Evolutionary conservation across 371 early-diverging fungal genomes (phyloP).

Genomic region (Syncephalastrum contaminatum): DNA sequence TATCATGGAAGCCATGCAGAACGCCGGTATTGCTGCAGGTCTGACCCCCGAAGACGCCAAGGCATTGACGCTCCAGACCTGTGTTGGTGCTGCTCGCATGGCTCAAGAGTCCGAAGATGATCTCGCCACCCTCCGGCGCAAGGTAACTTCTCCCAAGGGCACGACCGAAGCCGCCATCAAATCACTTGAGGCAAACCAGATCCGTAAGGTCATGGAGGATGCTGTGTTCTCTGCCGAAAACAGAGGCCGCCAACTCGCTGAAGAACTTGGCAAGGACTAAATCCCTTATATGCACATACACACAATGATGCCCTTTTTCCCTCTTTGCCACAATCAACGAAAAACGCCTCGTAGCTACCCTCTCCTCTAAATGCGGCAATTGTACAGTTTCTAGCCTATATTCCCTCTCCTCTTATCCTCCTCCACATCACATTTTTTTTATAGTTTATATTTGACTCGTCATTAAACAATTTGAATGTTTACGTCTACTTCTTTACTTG

Average conservation of each 20-base stretch:
- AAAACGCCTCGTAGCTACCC: too few relatives aligned
- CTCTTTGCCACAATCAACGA: too few relatives aligned
- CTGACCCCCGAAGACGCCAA: slow-evolving; percentile 73
- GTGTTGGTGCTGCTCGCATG: slow-evolving; percentile 89
- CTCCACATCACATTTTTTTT: too few relatives aligned
- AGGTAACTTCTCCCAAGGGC: slow-evolving; percentile 93
- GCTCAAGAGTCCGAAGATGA: slow-evolving; percentile 69
- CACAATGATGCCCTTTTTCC: too few relatives aligned
- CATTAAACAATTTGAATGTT: too few relatives aligned
- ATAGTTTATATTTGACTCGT: too few relatives aligned
- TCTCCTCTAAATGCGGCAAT: too few relatives aligned
- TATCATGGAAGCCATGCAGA: slow-evolving; percentile 85
- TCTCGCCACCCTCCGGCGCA: slow-evolving; percentile 74
- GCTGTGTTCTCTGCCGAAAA: slow-evolving; percentile 71
- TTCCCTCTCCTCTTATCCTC: too few relatives aligned
- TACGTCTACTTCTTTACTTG: too few relatives aligned
- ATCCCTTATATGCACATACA: background rate
- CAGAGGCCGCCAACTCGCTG: slow-evolving; percentile 71
- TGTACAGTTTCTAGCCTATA: too few relatives aligned
- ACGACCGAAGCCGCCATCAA: slow-evolving; percentile 92
- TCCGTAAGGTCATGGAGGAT: slow-evolving; percentile 55
- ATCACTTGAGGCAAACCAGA: slow-evolving; percentile 63
- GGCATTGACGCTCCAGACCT: slow-evolving; percentile 85
- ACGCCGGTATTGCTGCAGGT: slow-evolving; percentile 80
- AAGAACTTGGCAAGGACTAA: slow-evolving; percentile 60